Evolutionary conservation across 2,329 filamentous ascomycete species (phyloP), one percentile per base, ranked within the genome.

Genomic region (Diaporthe capsici): DNA sequence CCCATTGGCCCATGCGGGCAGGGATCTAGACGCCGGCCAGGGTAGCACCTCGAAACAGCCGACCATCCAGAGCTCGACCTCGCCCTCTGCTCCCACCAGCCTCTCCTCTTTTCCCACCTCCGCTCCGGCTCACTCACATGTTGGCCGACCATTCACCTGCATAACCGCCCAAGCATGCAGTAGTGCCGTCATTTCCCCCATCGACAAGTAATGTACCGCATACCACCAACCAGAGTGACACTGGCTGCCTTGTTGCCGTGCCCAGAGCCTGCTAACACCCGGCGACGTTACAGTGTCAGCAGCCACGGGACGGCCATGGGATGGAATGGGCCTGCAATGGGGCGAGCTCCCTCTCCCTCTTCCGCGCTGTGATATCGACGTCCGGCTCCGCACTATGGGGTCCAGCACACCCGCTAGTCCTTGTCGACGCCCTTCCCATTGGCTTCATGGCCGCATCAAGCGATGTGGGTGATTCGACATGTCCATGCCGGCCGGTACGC

Each of bases 81-180:
- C 44, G 37, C 53, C 31, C 67, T 73, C 70, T 44, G 22, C 63
- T 67, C 60, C 42, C 57, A 51, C 67, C 70, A 55, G 58, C 76
- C 37, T 49, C 58, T 72, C 61, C 49, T 65, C 57, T 67, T 72
- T 42, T 67, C 63, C 70, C 58, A 12, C 58, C 71, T 70, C 42
- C 75, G 42, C 53, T 65, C 70, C 67, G 51, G 44, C n/a, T 71
- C 44, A 65, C 70, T 37, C 42, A 60, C 70, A 72, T 60, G 57
- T 75, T 71, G 78, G 78, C 80, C 75, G 71, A 74, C 76, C 79
- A 77, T 77, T 79, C 79, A 79, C 76, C 77, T 81, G 81, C 81
- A 83, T 86, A 86, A 79, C 84, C 85, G 85, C 85, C 84, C 82
- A 80, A 80, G 75, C 81, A 75, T 85, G 83, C 84, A 84, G 83